Conservation (phyloP, 495 filamentous ascomycete genomes). For the Diplogelasinospora grovesii region DNA sequence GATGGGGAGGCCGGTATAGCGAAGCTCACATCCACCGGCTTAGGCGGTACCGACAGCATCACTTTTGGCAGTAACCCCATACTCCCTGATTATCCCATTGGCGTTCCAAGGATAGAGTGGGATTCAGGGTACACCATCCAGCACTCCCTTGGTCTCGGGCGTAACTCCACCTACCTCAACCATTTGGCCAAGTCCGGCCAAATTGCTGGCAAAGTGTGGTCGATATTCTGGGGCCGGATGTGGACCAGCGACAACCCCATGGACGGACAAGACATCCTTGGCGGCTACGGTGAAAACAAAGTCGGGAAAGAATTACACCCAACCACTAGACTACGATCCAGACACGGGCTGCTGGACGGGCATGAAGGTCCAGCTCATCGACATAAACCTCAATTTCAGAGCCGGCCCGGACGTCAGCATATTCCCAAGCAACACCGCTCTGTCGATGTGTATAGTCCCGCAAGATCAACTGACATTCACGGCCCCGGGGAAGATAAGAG, state of each 20-base stretch:
- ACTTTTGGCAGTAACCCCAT: background rate
- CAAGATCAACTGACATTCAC: constrained; percentile 24
- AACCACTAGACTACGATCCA: constrained; percentile 12
- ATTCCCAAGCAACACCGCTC: constrained; percentile 21
- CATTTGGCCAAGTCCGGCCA: constrained; percentile 21
- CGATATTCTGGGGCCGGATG: constrained; percentile 37
- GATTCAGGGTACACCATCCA: constrained; percentile 15
- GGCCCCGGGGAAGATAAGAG: constrained; percentile 14
- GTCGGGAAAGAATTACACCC: constrained; percentile 27
- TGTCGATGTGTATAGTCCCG: constrained; percentile 28
- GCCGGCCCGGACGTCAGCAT: constrained; percentile 16
- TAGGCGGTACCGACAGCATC: constrained; percentile 6
- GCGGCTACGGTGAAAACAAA: constrained; percentile 41
- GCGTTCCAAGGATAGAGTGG: constrained; percentile 14
- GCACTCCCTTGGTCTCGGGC: constrained; percentile 27
- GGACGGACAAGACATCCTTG: constrained; percentile 37
- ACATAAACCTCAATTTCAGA: constrained; percentile 13
- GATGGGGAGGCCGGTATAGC: constrained; percentile 11
- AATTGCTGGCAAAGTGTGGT: constrained; percentile 35
- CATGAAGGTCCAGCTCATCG: constrained; percentile 22
- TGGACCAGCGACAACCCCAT: constrained; percentile 24
- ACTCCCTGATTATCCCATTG: constrained; percentile 8
- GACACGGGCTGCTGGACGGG: constrained; percentile 23
- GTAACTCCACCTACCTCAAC: constrained; percentile 37
- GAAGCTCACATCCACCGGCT: constrained; percentile 11